Evolutionary conservation across 306 rosid species (phyloP).

Genomic region (Vigna mungo): DNA sequence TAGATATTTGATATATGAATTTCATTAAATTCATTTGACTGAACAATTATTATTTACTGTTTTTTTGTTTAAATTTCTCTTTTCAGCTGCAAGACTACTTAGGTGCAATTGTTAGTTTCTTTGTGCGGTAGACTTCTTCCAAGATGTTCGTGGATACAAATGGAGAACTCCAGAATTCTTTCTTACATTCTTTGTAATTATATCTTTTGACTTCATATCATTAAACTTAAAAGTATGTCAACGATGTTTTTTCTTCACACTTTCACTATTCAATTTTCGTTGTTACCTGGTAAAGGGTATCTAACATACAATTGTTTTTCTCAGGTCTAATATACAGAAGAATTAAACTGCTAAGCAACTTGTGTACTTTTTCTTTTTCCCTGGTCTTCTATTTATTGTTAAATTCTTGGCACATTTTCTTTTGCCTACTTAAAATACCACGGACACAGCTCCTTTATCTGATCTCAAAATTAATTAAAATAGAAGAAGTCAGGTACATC

Average conservation of each 20-base stretch:
- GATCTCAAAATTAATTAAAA: constrained; percentile 16
- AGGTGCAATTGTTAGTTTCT: constrained; percentile 57
- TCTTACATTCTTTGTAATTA: constrained; percentile 49
- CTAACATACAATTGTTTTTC: constrained; percentile 27
- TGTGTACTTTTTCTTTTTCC: constrained; percentile 4
- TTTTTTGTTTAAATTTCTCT: constrained; percentile 15
- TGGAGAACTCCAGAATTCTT: constrained; percentile 47
- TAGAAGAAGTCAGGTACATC: neutral
- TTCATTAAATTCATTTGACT: constrained; percentile 39
- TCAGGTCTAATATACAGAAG: neutral
- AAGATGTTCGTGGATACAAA: constrained; percentile 30
- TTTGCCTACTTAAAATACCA: neutral
- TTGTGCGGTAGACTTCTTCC: constrained; percentile 53
- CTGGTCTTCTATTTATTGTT: neutral
- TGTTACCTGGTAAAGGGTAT: constrained; percentile 28
- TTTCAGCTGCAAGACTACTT: constrained; percentile 80
- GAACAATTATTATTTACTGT: constrained; percentile 31
- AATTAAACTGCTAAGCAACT: constrained; percentile 33
- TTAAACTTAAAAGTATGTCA: constrained; percentile 21
- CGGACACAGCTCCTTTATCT: neutral
- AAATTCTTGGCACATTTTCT: neutral
- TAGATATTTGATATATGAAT: constrained; percentile 27
- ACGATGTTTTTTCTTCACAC: constrained; percentile 34
- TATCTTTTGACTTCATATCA: constrained; percentile 31
- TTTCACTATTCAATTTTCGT: constrained; percentile 18